Conservation (phyloP, 805 yeast species). For the Kodamaea nitidulidarum region DNA sequence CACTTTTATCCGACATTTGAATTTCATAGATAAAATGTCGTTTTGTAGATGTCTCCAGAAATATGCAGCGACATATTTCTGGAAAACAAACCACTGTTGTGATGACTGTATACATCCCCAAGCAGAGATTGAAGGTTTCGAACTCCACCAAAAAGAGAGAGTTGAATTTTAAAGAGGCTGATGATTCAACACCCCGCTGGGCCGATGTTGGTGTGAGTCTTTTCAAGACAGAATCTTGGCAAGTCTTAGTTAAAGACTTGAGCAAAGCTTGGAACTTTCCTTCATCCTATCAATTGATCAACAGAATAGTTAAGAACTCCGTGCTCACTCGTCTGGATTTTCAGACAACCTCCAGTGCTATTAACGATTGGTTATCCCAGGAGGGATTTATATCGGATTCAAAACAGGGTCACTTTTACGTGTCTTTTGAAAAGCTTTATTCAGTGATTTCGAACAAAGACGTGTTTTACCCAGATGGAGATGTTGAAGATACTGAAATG, state of each 20-base stretch:
- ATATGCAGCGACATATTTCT: background rate
- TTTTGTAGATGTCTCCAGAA: too few species aligned
- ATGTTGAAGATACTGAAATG: background rate
- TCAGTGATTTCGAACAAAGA: slow-evolving; percentile 20
- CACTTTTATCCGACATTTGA: background rate
- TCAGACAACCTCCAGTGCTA: slow-evolving; percentile 11
- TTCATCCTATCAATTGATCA: slow-evolving; percentile 38
- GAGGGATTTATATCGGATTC: slow-evolving; percentile 16
- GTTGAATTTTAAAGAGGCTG: background rate
- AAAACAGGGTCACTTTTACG: slow-evolving; percentile 20
- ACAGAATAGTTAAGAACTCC: slow-evolving; percentile 21
- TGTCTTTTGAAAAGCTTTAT: slow-evolving; percentile 20
- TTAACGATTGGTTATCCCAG: slow-evolving; percentile 23
- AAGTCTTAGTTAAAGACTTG: slow-evolving; percentile 30
- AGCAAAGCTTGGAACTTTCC: slow-evolving; percentile 37
- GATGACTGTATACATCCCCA: slow-evolving; percentile 5
- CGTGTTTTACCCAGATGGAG: slow-evolving; percentile 12
- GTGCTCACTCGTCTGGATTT: slow-evolving; percentile 17
- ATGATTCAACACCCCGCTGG: slow-evolving; percentile 4
- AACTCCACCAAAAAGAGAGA: background rate
- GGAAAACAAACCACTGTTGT: slow-evolving; percentile 1
- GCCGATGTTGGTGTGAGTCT: slow-evolving; percentile 10
- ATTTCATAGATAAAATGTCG: background rate
- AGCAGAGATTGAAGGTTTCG: background rate
- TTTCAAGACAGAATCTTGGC: slow-evolving; percentile 11